These are phyloP conservation scores for Fraxinus cuspidata DNA, from an alignment of 257 asterid genomes.

Conservation along the genomic window DNA sequence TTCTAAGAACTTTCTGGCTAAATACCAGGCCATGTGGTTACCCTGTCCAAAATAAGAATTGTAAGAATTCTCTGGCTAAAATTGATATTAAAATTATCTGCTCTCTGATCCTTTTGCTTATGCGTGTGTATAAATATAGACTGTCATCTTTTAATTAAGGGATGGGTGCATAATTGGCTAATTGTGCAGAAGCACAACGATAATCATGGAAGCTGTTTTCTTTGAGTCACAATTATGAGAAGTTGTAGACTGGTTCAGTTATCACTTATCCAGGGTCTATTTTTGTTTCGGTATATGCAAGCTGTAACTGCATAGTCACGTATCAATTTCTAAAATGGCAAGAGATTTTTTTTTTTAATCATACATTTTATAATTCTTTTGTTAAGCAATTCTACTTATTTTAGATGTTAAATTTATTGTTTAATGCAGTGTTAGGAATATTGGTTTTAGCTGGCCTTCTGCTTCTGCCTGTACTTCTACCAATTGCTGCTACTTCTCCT, in stretches of 20 bases:
- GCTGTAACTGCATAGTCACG: not conserved
- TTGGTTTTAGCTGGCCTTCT: conserved; percentile 61
- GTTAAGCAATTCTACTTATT: not conserved
- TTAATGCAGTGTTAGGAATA: conserved; percentile 68
- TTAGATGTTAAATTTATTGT: conserved; percentile 1
- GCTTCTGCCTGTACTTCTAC: conserved; percentile 79
- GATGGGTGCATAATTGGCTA: not conserved
- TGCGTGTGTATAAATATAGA: not conserved
- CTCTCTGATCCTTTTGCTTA: not conserved
- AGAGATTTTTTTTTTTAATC: not conserved
- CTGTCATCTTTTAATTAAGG: not conserved
- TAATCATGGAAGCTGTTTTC: not conserved
- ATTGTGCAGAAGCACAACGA: not conserved
- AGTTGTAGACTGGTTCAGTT: not conserved
- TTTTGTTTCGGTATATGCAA: not conserved
- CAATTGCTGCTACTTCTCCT: conserved; percentile 66
- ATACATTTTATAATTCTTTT: not conserved
- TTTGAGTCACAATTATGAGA: not conserved
- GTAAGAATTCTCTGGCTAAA: not conserved
- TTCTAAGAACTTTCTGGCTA: too few species aligned
- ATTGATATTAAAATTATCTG: not conserved
- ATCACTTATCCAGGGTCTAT: not conserved
- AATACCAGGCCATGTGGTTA: not conserved
- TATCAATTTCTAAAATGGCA: not conserved
- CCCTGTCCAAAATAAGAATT: not conserved